phyloP scores from a whole-genome alignment of 805 yeast genomes.

The Candida silvicultrix region DNA sequence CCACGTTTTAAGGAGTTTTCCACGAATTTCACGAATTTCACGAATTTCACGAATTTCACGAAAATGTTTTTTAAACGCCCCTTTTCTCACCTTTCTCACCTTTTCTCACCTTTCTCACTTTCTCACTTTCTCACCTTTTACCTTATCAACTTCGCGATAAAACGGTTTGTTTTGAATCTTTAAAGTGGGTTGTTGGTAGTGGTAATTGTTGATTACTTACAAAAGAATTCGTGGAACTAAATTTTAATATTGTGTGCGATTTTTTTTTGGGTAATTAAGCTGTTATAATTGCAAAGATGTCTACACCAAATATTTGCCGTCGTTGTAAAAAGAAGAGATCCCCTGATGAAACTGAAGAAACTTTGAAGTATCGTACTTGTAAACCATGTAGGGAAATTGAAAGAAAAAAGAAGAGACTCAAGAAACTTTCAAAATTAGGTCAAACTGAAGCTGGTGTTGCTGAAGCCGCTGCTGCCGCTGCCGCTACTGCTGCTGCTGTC shows the following conservation, averaged over 20 bases:
- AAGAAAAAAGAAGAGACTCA: constrained; percentile 18
- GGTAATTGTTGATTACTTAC: not conserved
- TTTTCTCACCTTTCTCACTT: not conserved
- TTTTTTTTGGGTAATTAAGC: no score
- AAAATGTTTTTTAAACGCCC: not conserved
- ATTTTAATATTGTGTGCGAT: not conserved
- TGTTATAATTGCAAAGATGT: not conserved
- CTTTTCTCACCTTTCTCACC: not conserved
- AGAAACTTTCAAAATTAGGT: constrained; percentile 8
- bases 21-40: not conserved
- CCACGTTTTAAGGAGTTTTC: not conserved
- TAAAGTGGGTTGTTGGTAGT: not conserved
- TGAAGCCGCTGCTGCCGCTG: not conserved
- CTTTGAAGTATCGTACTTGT: constrained; percentile 25
- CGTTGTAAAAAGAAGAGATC: constrained; percentile 26
- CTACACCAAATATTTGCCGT: constrained; percentile 12
- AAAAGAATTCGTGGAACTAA: not conserved
- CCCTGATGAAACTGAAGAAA: constrained; percentile 22
- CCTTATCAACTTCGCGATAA: not conserved
- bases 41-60: not conserved
- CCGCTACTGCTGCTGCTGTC: constrained; percentile 2
- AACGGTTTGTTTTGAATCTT: not conserved
- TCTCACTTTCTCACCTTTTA: not conserved
- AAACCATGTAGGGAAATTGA: constrained; percentile 24
- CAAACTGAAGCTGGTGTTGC: not conserved